Evolutionary conservation across 2,329 filamentous ascomycete species (phyloP).

Genomic region (Pseudogymnoascus sp.): DNA sequence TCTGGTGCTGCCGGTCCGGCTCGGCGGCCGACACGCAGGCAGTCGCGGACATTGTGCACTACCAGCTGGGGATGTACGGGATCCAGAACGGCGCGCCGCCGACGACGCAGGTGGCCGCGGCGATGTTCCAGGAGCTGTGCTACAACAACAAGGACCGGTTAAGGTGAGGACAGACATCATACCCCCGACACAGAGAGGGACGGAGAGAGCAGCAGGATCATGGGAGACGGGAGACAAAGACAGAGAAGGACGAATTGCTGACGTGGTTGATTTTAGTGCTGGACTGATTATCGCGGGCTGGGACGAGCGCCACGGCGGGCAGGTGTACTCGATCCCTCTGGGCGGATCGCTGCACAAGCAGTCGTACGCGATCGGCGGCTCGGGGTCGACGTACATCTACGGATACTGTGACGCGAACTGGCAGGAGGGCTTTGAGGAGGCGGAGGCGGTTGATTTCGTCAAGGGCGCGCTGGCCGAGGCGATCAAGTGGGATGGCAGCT

Average conservation of each 20-base stretch:
- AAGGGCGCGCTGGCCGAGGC: slow-evolving; percentile 86
- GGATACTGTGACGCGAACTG: slow-evolving; percentile 97
- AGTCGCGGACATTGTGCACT: slow-evolving; percentile 95
- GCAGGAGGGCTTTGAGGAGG: slow-evolving; percentile 89
- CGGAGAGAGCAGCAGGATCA: neutral
- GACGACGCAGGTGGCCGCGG: slow-evolving; percentile 88
- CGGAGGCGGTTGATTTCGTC: slow-evolving; percentile 84
- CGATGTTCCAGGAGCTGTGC: slow-evolving; percentile 96
- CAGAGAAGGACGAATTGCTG: slow-evolving; percentile 14
- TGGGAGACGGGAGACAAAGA: neutral
- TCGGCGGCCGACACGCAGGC: slow-evolving; percentile 97
- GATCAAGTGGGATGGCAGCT: slow-evolving; percentile 99
- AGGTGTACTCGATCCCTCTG: slow-evolving; percentile 94
- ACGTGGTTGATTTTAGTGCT: slow-evolving; percentile 48
- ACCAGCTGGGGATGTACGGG: slow-evolving; percentile 87
- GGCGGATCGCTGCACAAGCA: slow-evolving; percentile 98
- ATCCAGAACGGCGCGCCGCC: slow-evolving; percentile 83
- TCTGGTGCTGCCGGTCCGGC: slow-evolving; percentile 98
- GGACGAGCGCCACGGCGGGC: slow-evolving; percentile 88
- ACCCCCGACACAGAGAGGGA: neutral
- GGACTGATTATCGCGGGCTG: slow-evolving; percentile 98
- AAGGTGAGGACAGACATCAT: slow-evolving; percentile 52
- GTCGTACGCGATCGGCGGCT: slow-evolving; percentile 88
- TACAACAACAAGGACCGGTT: slow-evolving; percentile 94
- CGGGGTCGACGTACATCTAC: slow-evolving; percentile 98